Conservation (phyloP, 768 basidiomycete genomes). For the Lentinula aciculospora region DNA sequence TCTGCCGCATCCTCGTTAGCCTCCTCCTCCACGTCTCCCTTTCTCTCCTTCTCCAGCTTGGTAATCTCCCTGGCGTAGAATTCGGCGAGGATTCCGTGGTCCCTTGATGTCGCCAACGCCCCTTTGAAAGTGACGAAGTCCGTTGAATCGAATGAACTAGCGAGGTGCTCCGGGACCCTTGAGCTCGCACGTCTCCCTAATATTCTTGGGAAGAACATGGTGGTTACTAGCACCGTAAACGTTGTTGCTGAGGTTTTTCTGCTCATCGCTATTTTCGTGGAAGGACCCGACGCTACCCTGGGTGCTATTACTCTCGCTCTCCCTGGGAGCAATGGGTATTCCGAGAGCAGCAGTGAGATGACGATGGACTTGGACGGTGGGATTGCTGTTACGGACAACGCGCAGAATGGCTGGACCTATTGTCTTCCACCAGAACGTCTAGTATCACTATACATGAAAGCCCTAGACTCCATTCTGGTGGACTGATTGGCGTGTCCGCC, state of each 20-base stretch:
- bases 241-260: constrained; percentile 20
- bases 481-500: too few species aligned
- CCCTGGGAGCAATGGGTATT: too few species aligned
- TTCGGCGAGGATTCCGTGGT: constrained; percentile 13
- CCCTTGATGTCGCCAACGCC: constrained; percentile 26
- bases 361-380: too few species aligned
- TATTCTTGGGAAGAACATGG: constrained; percentile 22
- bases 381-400: too few species aligned
- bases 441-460: too few species aligned
- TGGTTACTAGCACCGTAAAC: constrained; percentile 20
- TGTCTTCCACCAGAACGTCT: too few species aligned
- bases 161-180: constrained; percentile 20
- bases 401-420: too few species aligned
- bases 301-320: too few species aligned
- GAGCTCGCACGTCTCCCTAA: constrained; percentile 24
- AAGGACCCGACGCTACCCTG: too few species aligned
- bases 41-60: constrained; percentile 15
- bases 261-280: constrained; percentile 19
- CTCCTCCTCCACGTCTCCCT: constrained; percentile 7
- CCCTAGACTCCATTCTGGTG: too few species aligned
- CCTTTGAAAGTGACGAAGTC: constrained; percentile 26
- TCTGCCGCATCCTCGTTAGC: too few species aligned
- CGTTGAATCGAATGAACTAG: constrained; percentile 24
- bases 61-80: constrained; percentile 16
- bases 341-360: too few species aligned